Conservation (phyloP, 176 grass and related monocot species). For the Microstegium vimineum region DNA sequence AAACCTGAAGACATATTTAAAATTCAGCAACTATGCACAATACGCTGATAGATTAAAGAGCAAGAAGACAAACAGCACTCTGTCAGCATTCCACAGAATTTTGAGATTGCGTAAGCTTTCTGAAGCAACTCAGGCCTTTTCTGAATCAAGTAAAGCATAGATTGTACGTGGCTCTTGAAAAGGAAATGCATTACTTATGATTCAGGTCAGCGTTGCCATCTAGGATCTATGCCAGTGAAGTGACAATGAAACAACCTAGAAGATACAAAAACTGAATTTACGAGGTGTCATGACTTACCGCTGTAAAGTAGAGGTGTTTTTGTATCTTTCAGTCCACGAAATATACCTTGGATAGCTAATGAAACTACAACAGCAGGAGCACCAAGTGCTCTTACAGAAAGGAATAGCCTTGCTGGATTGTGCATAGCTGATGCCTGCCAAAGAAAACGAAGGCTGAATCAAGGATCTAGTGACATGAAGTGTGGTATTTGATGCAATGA, state of each 20-base stretch:
- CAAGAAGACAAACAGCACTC: not conserved
- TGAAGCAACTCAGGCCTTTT: not conserved
- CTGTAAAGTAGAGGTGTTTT: conserved; percentile 20
- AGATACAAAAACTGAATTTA: not conserved
- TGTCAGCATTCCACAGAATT: not conserved
- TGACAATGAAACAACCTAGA: too few relatives aligned
- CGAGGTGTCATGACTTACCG: not conserved
- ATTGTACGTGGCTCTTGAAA: not conserved
- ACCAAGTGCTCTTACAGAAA: conserved; percentile 14
- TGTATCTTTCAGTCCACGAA: conserved; percentile 16
- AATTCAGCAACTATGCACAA: not conserved
- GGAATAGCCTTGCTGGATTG: conserved; percentile 12
- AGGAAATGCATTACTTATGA: not conserved
- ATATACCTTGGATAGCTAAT: conserved; percentile 14
- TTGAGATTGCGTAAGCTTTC: not conserved
- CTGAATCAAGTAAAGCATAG: not conserved
- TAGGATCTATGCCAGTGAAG: too few relatives aligned
- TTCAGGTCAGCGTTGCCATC: not conserved
- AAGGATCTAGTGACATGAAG: not conserved
- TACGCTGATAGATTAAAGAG: not conserved
- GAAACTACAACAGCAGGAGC: conserved; percentile 17
- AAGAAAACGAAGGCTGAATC: not conserved
- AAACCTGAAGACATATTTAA: not conserved
- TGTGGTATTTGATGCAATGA: not conserved
- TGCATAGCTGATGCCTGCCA: conserved; percentile 1